A percentile compares a stretch with the other conserved stretches of the same genome.
phyloP scores from a whole-genome alignment of 192 early-diverging fungal species.

The Coemansia sp. region DNA sequence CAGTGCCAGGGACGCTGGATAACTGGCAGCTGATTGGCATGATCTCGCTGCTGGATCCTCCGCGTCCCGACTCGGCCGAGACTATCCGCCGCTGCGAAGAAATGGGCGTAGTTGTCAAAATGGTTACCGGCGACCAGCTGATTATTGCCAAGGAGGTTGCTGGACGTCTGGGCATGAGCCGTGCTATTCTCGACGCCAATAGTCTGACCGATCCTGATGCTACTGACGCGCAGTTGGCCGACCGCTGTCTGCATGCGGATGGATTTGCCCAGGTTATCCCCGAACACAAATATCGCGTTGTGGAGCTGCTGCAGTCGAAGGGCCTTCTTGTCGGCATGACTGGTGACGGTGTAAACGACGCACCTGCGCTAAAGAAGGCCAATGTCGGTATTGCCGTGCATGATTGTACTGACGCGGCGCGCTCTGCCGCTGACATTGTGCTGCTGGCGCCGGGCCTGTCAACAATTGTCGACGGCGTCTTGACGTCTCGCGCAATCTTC shows the following conservation, averaged over 20 bases:
- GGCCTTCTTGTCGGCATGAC: slow-evolving; percentile 91
- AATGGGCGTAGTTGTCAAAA: slow-evolving; percentile 92
- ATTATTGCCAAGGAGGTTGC: slow-evolving; percentile 95
- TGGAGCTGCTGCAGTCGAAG: slow-evolving; percentile 88
- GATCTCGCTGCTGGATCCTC: slow-evolving; percentile 89
- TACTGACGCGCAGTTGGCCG: slow-evolving; percentile 78
- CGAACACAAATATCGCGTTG: slow-evolving; percentile 98
- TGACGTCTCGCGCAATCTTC: slow-evolving; percentile 89
- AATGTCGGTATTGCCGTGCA: slow-evolving; percentile 97
- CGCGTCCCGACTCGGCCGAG: slow-evolving; percentile 81
- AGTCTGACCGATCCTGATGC: slow-evolving; percentile 77
- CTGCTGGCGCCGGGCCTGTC: slow-evolving; percentile 84
- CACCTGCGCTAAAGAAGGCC: slow-evolving; percentile 96
- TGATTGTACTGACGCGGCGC: slow-evolving; percentile 93
- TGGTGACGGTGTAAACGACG: slow-evolving; percentile 97
- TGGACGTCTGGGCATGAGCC: slow-evolving; percentile 85
- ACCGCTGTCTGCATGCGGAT: slow-evolving; percentile 83
- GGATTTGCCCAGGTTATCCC: slow-evolving; percentile 98
- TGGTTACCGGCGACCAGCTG: slow-evolving; percentile 95
- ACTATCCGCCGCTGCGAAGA: slow-evolving; percentile 81
- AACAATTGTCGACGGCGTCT: slow-evolving; percentile 90
- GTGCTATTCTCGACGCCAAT: slow-evolving; percentile 85
- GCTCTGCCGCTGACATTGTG: slow-evolving; percentile 94
- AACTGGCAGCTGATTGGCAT: slow-evolving; percentile 83
- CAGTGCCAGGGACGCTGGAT: slow-evolving; percentile 62